These are phyloP conservation scores for Leucosporidium creatinivorum DNA, from an alignment of 768 basidiomycete species.

Conservation along the genomic window DNA sequence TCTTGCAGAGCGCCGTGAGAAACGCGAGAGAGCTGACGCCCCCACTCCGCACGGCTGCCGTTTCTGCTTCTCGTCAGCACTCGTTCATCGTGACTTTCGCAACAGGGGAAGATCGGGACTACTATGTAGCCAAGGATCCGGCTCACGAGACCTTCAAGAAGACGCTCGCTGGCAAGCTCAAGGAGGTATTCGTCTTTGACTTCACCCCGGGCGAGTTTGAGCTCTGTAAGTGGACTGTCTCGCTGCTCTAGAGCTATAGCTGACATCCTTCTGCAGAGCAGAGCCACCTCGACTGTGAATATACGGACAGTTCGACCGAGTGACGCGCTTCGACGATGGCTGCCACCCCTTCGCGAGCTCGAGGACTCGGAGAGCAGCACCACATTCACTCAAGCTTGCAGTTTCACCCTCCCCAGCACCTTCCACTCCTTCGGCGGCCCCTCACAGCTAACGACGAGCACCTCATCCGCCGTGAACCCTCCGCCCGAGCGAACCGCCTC, in stretches of 20 bases:
- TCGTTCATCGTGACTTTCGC: slow-evolving; percentile 22
- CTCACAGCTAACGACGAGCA: slow-evolving; percentile 10
- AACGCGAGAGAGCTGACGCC: not conserved
- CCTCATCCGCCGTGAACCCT: slow-evolving; percentile 2
- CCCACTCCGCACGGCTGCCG: not conserved
- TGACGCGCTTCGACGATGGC: no score
- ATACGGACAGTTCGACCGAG: no score
- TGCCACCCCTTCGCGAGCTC: no score
- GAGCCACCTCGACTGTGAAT: no score
- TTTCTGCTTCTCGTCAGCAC: slow-evolving; percentile 1
- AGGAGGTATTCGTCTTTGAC: no score
- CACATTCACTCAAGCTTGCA: not conserved
- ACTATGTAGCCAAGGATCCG: slow-evolving; percentile 37
- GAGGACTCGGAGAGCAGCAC: no score
- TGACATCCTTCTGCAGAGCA: no score
- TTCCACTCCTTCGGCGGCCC: slow-evolving; percentile 16
- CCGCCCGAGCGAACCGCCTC: not conserved
- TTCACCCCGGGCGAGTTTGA: no score
- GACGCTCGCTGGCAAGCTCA: not conserved
- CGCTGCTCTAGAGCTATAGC: no score
- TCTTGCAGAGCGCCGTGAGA: not conserved
- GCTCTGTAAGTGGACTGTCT: no score
- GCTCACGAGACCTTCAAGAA: slow-evolving; percentile 39
- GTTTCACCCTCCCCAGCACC: slow-evolving; percentile 4
- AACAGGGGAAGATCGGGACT: slow-evolving; percentile 33